These are phyloP conservation scores for Linum tenue DNA, from an alignment of 345 rosid genomes.

Conservation along the genomic window DNA sequence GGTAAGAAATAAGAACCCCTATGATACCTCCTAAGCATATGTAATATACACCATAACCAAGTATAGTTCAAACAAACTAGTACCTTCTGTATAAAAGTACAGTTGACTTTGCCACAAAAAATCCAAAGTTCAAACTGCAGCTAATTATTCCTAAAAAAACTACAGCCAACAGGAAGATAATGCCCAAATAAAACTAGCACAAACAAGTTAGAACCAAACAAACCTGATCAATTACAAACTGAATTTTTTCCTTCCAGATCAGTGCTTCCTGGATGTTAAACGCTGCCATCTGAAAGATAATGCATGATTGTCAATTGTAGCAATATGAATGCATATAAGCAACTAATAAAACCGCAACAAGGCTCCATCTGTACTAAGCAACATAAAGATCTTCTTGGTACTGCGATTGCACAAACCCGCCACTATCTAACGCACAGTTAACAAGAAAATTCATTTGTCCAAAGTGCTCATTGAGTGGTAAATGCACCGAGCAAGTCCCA, in stretches of 20 bases:
- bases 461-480: background rate
- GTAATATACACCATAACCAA: background rate
- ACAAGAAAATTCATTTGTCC: background rate
- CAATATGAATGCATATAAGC: background rate
- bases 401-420: background rate
- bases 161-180: background rate
- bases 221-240: conserved; percentile 91
- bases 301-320: background rate
- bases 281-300: conserved; percentile 91
- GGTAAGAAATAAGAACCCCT: background rate
- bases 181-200: background rate
- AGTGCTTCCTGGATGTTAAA: conserved; percentile 95
- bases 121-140: background rate
- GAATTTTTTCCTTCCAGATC: conserved; percentile 88
- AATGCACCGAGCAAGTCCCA: background rate
- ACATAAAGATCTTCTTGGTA: background rate
- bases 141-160: background rate
- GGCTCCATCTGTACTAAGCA: background rate
- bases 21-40: background rate
- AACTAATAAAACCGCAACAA: background rate
- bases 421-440: background rate
- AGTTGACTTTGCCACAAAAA: background rate
- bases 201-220: conserved; percentile 12
- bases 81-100: no score
- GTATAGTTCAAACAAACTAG: background rate